These are phyloP conservation scores for Pleurotus salmoneostramineus DNA, from an alignment of 768 basidiomycete species.

Conservation along the genomic window DNA sequence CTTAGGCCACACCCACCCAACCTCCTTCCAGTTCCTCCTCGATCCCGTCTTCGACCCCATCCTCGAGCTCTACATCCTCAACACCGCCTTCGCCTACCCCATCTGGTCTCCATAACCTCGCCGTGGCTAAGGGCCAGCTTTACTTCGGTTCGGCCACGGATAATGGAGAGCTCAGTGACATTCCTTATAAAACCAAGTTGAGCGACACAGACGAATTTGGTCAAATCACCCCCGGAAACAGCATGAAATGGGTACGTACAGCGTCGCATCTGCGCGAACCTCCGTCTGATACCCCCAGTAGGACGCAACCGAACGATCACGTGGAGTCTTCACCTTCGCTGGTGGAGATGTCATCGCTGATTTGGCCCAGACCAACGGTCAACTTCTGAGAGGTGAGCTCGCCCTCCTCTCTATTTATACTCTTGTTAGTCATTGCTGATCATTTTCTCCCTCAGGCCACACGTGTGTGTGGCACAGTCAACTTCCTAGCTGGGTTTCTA, in stretches of 20 bases:
- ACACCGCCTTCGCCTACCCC: not conserved
- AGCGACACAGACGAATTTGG: conserved; percentile 32
- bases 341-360: conserved; percentile 29
- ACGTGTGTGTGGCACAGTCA: conserved; percentile 41
- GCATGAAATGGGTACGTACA: conserved; percentile 41
- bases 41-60: not conserved
- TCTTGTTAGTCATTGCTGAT: not conserved
- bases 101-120: not conserved
- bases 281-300: conserved; percentile 13
- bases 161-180: conserved; percentile 30
- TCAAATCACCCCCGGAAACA: conserved; percentile 39
- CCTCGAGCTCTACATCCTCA: not conserved
- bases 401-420: not conserved
- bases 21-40: not conserved
- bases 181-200: conserved; percentile 31
- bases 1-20: too few relatives aligned
- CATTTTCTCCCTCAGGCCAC: conserved; percentile 14
- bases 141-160: conserved; percentile 1
- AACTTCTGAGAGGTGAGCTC: conserved; percentile 27
- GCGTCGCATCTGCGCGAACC: not conserved
- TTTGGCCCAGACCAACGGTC: conserved; percentile 28
- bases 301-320: conserved; percentile 36
- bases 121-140: not conserved
- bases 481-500: conserved; percentile 34
- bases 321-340: conserved; percentile 27